A percentile compares a stretch with the other conserved stretches of the same genome.
These are phyloP conservation scores for Phytophthora crassamura DNA, from an alignment of 352 stramenopile species.

Conservation along the genomic window DNA sequence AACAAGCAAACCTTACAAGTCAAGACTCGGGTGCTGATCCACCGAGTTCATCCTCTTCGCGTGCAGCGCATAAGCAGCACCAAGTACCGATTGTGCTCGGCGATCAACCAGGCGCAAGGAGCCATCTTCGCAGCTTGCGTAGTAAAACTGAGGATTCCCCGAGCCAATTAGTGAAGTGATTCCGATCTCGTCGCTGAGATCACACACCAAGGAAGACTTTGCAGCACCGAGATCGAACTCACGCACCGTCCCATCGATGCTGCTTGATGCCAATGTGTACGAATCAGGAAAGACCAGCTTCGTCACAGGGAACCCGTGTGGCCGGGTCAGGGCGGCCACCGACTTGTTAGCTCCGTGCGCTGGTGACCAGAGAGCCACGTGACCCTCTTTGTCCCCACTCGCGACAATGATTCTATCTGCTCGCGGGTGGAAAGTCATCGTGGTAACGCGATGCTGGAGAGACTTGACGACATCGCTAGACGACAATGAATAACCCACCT, in stretches of 20 bases:
- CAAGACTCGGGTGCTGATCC: conserved; percentile 58
- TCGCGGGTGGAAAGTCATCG: conserved; percentile 73
- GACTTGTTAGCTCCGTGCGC: conserved; percentile 2
- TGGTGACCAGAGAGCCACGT: conserved; percentile 44
- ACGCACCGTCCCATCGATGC: conserved; percentile 62
- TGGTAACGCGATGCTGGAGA: conserved; percentile 54
- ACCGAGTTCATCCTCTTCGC: conserved; percentile 79
- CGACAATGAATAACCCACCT: conserved; percentile 52
- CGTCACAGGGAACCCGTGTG: conserved; percentile 56
- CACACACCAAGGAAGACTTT: conserved; percentile 52
- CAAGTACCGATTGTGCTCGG: conserved; percentile 27
- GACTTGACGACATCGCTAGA: conserved; percentile 64
- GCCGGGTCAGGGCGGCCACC: conserved; percentile 43
- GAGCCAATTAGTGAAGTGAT: conserved; percentile 56
- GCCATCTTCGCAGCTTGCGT: conserved; percentile 62
- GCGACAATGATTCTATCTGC: conserved; percentile 61
- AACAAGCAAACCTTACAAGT: conserved; percentile 49
- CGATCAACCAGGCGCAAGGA: conserved; percentile 54
- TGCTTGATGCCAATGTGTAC: conserved; percentile 63
- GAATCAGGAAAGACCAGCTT: conserved; percentile 64
- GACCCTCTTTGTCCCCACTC: conserved; percentile 68
- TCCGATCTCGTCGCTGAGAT: conserved; percentile 36
- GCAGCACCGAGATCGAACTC: conserved; percentile 61
- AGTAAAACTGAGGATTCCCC: conserved; percentile 31
- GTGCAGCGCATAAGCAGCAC: conserved; percentile 48